Conservation (phyloP, 1,284 basidiomycete species). For the Coniferiporia sulphurascens region DNA sequence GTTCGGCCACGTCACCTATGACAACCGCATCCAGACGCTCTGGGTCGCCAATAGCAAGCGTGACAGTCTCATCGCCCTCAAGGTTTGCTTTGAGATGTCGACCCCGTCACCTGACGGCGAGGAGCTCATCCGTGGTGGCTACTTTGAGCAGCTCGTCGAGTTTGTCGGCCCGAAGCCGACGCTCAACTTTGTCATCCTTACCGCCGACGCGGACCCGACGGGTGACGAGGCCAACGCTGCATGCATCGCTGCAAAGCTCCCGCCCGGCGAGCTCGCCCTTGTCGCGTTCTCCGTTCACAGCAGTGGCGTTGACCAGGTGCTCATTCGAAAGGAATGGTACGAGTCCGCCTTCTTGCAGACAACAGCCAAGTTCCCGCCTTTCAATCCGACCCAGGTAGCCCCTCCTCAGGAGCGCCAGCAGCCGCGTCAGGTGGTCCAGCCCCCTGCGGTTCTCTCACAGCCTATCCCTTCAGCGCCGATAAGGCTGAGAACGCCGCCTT, state of each 20-base stretch:
- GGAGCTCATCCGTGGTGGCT: conserved; percentile 48
- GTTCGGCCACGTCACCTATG: conserved; percentile 81
- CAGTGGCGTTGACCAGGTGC: conserved; percentile 76
- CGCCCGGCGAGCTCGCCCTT: conserved; percentile 68
- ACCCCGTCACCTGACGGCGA: conserved; percentile 48
- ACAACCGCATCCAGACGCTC: conserved; percentile 72
- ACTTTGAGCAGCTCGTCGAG: conserved; percentile 75
- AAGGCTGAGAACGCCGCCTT: conserved; percentile 59
- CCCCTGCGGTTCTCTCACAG: conserved; percentile 23
- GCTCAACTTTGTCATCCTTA: conserved; percentile 80
- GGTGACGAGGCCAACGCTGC: conserved; percentile 77
- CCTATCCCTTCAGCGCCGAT: conserved; percentile 30
- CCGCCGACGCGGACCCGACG: conserved; percentile 70
- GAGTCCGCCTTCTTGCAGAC: conserved; percentile 55
- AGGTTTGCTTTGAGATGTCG: conserved; percentile 60
- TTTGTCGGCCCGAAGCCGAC: conserved; percentile 78
- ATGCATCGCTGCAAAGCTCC: conserved; percentile 72
- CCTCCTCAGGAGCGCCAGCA: conserved; percentile 22
- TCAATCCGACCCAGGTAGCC: conserved; percentile 27
- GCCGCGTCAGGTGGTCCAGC: conserved; percentile 20
- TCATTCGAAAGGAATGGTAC: conserved; percentile 78
- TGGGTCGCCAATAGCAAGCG: conserved; percentile 81
- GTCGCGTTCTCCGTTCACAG: conserved; percentile 81
- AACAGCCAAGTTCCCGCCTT: conserved; percentile 58
- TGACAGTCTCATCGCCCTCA: conserved; percentile 76